phyloP scores from a whole-genome alignment of 495 filamentous ascomycete species.

The Penicillium soppii region DNA sequence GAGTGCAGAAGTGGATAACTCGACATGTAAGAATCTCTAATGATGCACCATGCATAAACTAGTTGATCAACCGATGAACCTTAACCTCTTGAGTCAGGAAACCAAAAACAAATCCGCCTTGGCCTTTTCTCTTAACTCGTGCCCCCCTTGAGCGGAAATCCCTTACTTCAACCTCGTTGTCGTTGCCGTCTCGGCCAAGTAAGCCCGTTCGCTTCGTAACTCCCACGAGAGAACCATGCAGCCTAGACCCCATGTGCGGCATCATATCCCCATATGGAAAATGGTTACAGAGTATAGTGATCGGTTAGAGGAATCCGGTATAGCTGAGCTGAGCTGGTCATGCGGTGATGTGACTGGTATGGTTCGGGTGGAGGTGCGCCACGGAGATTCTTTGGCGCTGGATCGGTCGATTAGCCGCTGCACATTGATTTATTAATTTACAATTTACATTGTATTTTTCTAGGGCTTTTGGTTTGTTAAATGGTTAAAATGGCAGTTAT shows the following conservation, averaged over 20 bases:
- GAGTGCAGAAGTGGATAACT: too few species aligned
- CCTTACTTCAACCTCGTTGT: slow-evolving; percentile 24
- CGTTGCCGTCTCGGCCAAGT: slow-evolving; percentile 6
- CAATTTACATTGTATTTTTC: too few species aligned
- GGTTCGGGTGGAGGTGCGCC: slow-evolving; percentile 18
- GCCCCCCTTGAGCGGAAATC: not conserved
- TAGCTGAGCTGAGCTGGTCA: slow-evolving; percentile 16
- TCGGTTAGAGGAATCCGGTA: slow-evolving; percentile 3
- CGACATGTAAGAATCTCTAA: not conserved
- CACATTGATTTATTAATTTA: not conserved
- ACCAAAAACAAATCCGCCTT: too few species aligned
- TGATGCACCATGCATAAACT: not conserved
- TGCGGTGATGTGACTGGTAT: slow-evolving; percentile 25
- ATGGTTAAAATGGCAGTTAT: too few species aligned
- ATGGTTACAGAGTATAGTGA: slow-evolving; percentile 1
- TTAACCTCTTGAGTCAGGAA: not conserved
- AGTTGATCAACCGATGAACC: not conserved
- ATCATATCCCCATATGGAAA: slow-evolving; percentile 12
- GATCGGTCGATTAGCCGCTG: slow-evolving; percentile 14
- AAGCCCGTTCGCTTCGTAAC: slow-evolving; percentile 11
- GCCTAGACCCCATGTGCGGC: slow-evolving; percentile 17
- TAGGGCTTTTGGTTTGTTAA: not conserved
- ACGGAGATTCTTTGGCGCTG: slow-evolving; percentile 12
- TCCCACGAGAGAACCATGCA: slow-evolving; percentile 9
- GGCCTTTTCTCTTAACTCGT: too few species aligned